A percentile compares a stretch with the other conserved stretches of the same genome.
Conservation (phyloP, 2,329 filamentous ascomycete genomes). For the Septoria linicola region DNA sequence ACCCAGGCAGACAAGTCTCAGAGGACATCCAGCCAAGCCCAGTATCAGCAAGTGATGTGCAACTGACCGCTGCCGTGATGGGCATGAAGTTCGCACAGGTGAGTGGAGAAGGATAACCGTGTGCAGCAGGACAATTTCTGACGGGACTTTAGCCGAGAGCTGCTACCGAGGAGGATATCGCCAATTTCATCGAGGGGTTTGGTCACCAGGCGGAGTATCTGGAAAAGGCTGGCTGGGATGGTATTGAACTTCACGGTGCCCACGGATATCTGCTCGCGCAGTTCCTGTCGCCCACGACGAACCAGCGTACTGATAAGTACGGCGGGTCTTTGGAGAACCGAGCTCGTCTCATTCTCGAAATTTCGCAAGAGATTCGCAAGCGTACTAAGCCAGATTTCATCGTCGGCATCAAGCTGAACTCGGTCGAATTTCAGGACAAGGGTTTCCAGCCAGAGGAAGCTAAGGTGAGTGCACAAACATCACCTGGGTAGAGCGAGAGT, state of each 20-base stretch:
- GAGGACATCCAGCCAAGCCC: constrained; percentile 50
- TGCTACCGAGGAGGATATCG: constrained; percentile 56
- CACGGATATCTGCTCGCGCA: constrained; percentile 49
- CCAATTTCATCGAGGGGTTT: constrained; percentile 59
- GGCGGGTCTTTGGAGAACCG: constrained; percentile 46
- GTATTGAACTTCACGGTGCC: constrained; percentile 48
- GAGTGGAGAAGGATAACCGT: too few species aligned
- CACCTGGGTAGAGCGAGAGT: too few species aligned
- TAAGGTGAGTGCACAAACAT: constrained; percentile 32
- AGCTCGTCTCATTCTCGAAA: constrained; percentile 44
- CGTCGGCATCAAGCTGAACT: constrained; percentile 60
- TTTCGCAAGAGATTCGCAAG: constrained; percentile 41
- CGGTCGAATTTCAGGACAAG: constrained; percentile 55
- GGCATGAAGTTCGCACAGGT: constrained; percentile 49
- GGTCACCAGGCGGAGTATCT: constrained; percentile 62
- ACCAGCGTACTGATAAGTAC: constrained; percentile 46
- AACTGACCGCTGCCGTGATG: constrained; percentile 46
- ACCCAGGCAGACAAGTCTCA: constrained; percentile 60
- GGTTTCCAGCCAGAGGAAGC: constrained; percentile 55
- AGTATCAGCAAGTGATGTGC: constrained; percentile 53
- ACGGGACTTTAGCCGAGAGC: constrained; percentile 48
- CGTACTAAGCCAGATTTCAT: constrained; percentile 45
- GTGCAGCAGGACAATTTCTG: too few species aligned
- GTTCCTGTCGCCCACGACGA: constrained; percentile 46
- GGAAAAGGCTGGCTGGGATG: constrained; percentile 61